Evolutionary conservation across 345 rosid species (phyloP), one percentile per base, ranked within the genome.

Genomic region (Hirschfeldia incana): DNA sequence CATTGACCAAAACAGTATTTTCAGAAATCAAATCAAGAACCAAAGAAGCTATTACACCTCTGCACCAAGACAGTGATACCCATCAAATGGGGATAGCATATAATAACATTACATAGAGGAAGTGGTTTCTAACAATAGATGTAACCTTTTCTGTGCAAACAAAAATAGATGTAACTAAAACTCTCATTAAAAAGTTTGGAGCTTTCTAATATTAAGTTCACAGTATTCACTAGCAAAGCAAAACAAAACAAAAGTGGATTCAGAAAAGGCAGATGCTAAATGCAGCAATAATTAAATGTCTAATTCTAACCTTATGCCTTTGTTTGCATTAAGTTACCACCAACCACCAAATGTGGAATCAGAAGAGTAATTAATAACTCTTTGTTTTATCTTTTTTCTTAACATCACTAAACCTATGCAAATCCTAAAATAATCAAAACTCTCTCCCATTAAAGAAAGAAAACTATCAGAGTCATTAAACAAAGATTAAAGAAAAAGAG

Each of bases 1-100:
- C 94, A 89, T 73, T 53, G 73, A 5, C 70, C 77, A 46, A 49
- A 12, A 65, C 65, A 70, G 2, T 34, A 67, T 6, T 37, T 53
- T 71, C 76, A 34, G 37, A 21, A 1, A 21, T 21, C 21, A 21
- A 0, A 21, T 21, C 21, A 21, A 21, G 21, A 21, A 21, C 21
- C 21, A 21, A 21, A 21, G 21, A 1, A 21, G 21, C 21, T 21
- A 21, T 21, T 21, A 21, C 1, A 21, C 21, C 21, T 21, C 21
- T 21, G 21, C 21, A 21, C 21, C 21, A 0, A 21, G 21, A 21
- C 21, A 21, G 21, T 10, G 10, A 15, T 4, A 27, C 39, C 67
- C 67, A 63, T 30, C 3, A 62, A 12, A 13, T 63, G 26, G 11
- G 26, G 39, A n/a, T 63, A 63, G 6, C 67, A 33, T 7, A 33